Evolutionary conservation across 192 early-diverging fungal genomes (phyloP).

Genomic region (Helicostylum pulchrum): DNA sequence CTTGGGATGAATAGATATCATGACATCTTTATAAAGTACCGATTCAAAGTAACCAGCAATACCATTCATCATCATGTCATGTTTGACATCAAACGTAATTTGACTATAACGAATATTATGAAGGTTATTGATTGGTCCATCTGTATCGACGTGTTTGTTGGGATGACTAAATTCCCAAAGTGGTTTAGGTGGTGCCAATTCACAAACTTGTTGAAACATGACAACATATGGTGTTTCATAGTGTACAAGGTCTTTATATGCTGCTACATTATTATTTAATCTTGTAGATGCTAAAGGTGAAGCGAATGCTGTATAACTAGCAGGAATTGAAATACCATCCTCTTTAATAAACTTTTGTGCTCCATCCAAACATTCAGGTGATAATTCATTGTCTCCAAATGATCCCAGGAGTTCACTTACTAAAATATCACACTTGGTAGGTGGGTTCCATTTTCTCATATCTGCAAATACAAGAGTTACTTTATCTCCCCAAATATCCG

Average conservation of each 20-base stretch:
- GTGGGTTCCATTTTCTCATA: constrained; percentile 81
- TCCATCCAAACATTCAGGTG: constrained; percentile 97
- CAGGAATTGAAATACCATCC: constrained; percentile 89
- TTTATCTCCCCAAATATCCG: constrained; percentile 67
- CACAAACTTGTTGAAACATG: constrained; percentile 76
- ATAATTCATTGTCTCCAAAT: constrained; percentile 98
- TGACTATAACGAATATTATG: constrained; percentile 71
- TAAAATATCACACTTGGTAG: constrained; percentile 83
- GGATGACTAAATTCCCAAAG: constrained; percentile 87
- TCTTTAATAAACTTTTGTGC: constrained; percentile 70
- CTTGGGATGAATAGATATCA: constrained; percentile 71
- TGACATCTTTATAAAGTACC: constrained; percentile 81
- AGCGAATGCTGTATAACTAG: constrained; percentile 77
- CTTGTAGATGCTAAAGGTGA: constrained; percentile 86
- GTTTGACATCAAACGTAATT: constrained; percentile 50
- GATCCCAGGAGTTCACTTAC: constrained; percentile 96
- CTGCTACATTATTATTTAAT: constrained; percentile 70
- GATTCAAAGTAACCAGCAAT: constrained; percentile 97
- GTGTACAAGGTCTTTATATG: constrained; percentile 61
- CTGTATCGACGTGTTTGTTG: constrained; percentile 36
- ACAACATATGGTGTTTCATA: constrained; percentile 98
- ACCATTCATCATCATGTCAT: constrained; percentile 79
- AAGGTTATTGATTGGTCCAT: constrained; percentile 58
- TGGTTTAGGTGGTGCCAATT: constrained; percentile 64
- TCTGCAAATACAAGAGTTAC: constrained; percentile 87